Conservation (phyloP, 2,329 filamentous ascomycete species). For the Ophiocordyceps robertsii region DNA sequence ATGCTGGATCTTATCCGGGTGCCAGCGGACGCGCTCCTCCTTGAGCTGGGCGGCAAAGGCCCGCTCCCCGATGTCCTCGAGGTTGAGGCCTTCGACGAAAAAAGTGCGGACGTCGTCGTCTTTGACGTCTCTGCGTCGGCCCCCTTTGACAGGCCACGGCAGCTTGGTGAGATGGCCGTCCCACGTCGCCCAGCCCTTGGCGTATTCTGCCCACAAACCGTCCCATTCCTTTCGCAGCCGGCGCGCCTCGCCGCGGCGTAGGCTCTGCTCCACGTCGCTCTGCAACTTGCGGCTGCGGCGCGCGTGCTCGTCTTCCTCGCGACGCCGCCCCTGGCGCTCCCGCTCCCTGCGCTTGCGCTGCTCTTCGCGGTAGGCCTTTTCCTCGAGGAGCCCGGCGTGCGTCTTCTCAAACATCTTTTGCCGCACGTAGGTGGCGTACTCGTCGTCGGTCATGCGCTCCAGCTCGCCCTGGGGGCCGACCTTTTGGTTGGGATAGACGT, state of each 20-base stretch:
- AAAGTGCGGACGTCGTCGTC: constrained; percentile 55
- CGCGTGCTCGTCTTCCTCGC: constrained; percentile 3
- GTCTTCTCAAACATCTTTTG: constrained; percentile 93
- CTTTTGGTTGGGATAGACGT: constrained; percentile 50
- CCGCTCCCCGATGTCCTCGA: constrained; percentile 29
- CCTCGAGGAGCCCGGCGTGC: constrained; percentile 69
- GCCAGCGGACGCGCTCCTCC: constrained; percentile 81
- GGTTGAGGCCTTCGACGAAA: constrained; percentile 37
- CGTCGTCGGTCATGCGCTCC: constrained; percentile 82
- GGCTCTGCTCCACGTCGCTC: constrained; percentile 53
- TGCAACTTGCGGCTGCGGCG: constrained; percentile 33
- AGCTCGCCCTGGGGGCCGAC: constrained; percentile 40
- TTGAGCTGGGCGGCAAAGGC: constrained; percentile 48
- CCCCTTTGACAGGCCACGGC: constrained; percentile 62
- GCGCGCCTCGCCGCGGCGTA: constrained; percentile 54
- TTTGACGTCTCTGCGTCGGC: constrained; percentile 38
- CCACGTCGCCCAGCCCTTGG: constrained; percentile 46
- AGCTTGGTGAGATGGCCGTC: constrained; percentile 27
- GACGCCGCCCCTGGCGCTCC: constrained; percentile 33
- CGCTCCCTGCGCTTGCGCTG: constrained; percentile 36
- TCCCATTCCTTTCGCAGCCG: constrained; percentile 38
- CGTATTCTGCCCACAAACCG: constrained; percentile 53
- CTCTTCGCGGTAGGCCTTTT: constrained; percentile 49
- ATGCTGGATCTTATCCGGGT: constrained; percentile 96
- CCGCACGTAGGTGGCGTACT: constrained; percentile 78